Evolutionary conservation across 139 green algal species (phyloP).

Genomic region (Pedinophyceae sp.): DNA sequence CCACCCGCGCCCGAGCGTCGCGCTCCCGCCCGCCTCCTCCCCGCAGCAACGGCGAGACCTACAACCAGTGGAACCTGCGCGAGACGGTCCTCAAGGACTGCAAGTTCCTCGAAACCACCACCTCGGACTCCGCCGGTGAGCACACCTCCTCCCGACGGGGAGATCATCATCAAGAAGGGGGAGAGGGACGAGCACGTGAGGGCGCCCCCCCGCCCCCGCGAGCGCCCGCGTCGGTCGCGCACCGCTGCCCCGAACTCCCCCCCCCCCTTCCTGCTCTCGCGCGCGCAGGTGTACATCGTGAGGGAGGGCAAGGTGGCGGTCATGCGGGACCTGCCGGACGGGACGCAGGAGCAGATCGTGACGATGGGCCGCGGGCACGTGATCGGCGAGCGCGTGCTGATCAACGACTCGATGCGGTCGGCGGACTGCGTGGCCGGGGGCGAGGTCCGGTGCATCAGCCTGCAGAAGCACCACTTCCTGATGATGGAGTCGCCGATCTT

Average conservation of each 20-base stretch:
- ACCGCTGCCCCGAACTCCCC: too few relatives aligned
- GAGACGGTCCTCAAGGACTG: constrained; percentile 24
- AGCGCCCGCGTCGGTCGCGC: too few relatives aligned
- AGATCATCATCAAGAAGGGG: too few relatives aligned
- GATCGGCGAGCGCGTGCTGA: constrained; percentile 5
- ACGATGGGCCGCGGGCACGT: background rate
- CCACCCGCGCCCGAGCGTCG: too few relatives aligned
- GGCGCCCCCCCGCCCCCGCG: too few relatives aligned
- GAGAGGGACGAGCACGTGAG: too few relatives aligned
- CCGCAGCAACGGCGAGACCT: constrained; percentile 53
- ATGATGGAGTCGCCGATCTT: constrained; percentile 1
- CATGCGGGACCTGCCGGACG: background rate
- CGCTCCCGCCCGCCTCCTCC: background rate
- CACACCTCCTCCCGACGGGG: too few relatives aligned
- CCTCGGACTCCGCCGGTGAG: constrained; percentile 39
- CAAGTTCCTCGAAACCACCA: constrained; percentile 18
- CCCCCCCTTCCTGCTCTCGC: too few relatives aligned
- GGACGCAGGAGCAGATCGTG: constrained; percentile 1
- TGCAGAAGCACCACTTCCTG: constrained; percentile 5
- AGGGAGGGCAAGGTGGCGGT: background rate
- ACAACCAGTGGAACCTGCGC: constrained; percentile 39
- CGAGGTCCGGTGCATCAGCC: constrained; percentile 1
- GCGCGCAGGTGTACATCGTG: background rate
- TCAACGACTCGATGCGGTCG: background rate
- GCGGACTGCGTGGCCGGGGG: constrained; percentile 6